Evolutionary conservation across 345 rosid species (phyloP), one percentile per base, ranked within the genome.

Genomic region (Brassica incana): DNA sequence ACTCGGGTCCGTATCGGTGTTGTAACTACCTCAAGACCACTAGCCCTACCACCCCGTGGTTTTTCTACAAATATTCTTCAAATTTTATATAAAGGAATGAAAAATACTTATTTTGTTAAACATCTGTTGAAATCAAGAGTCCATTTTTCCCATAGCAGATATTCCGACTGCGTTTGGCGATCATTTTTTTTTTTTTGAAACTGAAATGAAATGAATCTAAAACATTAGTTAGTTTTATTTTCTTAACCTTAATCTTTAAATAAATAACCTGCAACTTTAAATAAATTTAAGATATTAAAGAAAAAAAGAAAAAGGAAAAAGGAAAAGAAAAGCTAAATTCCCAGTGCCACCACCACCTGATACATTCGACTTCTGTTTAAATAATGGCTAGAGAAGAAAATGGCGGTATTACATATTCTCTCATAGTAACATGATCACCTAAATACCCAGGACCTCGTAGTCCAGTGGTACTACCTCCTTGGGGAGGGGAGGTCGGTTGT

Each of bases 321-420:
- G 48, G 15, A 43, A 74, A 68, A 27, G 11, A 73, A 66, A 67
- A 33, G 69, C 30, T 50, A 62, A 74, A 54, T 74, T 80, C 71
- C 33, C 5, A 3, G 52, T 29, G 69, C 75, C 74, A 74, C 66
- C 63, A 74, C 71, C 63, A 69, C 1, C 14, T 35, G 40, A 67
- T 79, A 38, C 75, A 2, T 50, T 74, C 15, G 36, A 16, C 69
- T 75, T 69, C 83, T 80, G 79, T 75, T 75, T 64, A 80, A 75
- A 80, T 75, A 80, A 75, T 80, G 83, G 83, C 80, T 71, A 80
- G 83, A 70, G 83, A 75, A 59, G 67, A 75, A 80, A 65, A 36
- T 68, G 6, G 67, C 67, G 67, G 36, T 54, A 63, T 48, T 12
- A 48, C 56, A 43, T 74, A 23, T 67, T 67, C 58, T 2, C 61